These are phyloP conservation scores for Thalassiosira oceanica DNA, from an alignment of 352 stramenopile genomes.

Conservation along the genomic window DNA sequence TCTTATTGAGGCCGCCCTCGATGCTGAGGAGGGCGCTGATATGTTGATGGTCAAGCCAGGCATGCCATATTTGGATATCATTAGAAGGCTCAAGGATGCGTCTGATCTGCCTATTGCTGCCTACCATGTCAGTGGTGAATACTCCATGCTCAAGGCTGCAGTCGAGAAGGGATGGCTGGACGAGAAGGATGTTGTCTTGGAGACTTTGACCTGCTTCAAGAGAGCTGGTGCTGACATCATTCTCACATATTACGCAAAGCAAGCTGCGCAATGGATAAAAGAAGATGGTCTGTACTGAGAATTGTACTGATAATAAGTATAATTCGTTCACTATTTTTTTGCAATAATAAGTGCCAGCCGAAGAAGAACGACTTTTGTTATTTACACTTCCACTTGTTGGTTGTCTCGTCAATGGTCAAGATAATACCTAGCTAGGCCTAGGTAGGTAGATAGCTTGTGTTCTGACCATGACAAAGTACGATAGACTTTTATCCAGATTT, in stretches of 20 bases:
- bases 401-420: no score
- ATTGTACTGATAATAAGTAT: constrained; percentile 4
- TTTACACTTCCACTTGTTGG: no score
- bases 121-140: constrained; percentile 99
- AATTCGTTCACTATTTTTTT: no score
- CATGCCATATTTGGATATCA: constrained; percentile 98
- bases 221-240: constrained; percentile 95
- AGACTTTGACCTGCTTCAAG: constrained; percentile 89
- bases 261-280: constrained; percentile 86
- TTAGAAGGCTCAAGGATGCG: constrained; percentile 89
- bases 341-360: no score
- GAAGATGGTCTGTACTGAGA: constrained; percentile 84
- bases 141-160: constrained; percentile 97
- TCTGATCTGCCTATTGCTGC: constrained; percentile 93
- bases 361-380: no score
- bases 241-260: constrained; percentile 96
- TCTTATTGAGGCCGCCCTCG: constrained; percentile 84
- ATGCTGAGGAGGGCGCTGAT: constrained; percentile 91
- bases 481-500: no score
- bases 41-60: constrained; percentile 99
- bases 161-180: constrained; percentile 86
- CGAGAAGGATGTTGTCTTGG: constrained; percentile 84
- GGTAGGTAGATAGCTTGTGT: no score
- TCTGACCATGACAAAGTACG: no score
- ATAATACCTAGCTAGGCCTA: no score